Base-by-base conservation (phyloP, 169 alveolate genomes). In the Plasmodium coatneyi region DNA sequence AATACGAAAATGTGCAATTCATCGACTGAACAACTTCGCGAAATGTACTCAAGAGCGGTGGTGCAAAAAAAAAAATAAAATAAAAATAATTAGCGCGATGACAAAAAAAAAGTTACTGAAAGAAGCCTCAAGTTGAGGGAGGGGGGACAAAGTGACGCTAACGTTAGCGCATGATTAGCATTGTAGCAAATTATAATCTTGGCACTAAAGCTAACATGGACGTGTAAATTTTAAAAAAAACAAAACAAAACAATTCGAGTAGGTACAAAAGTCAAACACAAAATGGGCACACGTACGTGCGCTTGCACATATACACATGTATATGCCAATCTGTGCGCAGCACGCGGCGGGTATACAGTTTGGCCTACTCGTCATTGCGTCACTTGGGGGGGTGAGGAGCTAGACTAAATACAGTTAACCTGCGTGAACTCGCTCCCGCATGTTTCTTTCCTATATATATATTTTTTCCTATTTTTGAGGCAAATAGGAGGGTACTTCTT, bases 101-200 rank as follows among this genome's bases (percentile, higher is more conserved):
- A 14, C 66, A 16, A 32, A 28, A 3, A 87, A 78, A 78, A 41
- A 41, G 22, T 12, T 78, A 25, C 39, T 87, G 41, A 34, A 87
- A 16, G 89, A 82, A 79, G 70, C 70, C 22, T 89, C n/a, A 79
- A 79, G 71, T 22, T 89, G 71, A 76, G 90, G 28, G 56, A 10
- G 56, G n/a, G 56, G 56, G n/a, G 56, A 46, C 56, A 46, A 46
- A 46, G 56, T 12, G n/a, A 12, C 36, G 80, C 43, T 39, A 80
- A 90, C 46, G 4, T 43, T 43, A 10, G n/a, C 54, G n/a, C 54
- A 43, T 16, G 49, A 90, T 66, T 39, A 28, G 66, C 5, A 39
- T 80, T 9, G 19, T 9, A 80, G 83, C 71, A n/a, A 66, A 80
- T 14, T 66, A 36, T 39, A 90, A 90, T 43, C n/a, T 46, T 46